Evolutionary conservation across 169 alveolate genomes (phyloP).

Genomic region (Plasmodium malariae): DNA sequence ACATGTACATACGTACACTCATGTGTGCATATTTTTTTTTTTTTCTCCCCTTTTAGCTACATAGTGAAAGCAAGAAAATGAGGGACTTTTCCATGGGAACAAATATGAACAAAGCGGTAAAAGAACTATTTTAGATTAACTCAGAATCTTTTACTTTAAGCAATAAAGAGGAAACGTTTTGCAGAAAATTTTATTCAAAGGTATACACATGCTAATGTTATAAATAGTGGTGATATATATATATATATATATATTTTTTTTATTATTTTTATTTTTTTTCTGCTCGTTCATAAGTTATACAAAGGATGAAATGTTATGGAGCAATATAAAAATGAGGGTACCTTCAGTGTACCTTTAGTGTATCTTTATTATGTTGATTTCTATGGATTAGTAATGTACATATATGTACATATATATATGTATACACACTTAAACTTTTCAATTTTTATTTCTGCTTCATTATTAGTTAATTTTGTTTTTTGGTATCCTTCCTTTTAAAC

Average conservation of each 20-base stretch:
- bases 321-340: too few species aligned
- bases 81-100: slow-evolving; percentile 27
- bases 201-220: not conserved
- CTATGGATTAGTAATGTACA: too few species aligned
- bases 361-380: too few species aligned
- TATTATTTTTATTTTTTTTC: not conserved
- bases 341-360: too few species aligned
- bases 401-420: too few species aligned
- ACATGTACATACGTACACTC: not conserved
- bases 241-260: not conserved
- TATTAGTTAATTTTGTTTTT: too few species aligned
- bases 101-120: slow-evolving; percentile 1
- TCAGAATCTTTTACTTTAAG: not conserved
- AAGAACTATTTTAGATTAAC: slow-evolving; percentile 25
- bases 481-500: too few species aligned
- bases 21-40: not conserved
- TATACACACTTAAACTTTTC: too few species aligned
- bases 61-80: slow-evolving; percentile 61
- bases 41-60: slow-evolving; percentile 25
- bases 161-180: not conserved
- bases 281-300: not conserved
- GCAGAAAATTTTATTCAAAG: not conserved
- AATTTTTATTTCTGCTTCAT: too few species aligned
- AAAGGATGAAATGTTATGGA: too few species aligned
- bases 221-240: not conserved